Percentiles rank a stretch among this genome's conserved stretches.
These are phyloP conservation scores for Suillus subluteus DNA, from an alignment of 768 basidiomycete genomes.

Conservation along the genomic window DNA sequence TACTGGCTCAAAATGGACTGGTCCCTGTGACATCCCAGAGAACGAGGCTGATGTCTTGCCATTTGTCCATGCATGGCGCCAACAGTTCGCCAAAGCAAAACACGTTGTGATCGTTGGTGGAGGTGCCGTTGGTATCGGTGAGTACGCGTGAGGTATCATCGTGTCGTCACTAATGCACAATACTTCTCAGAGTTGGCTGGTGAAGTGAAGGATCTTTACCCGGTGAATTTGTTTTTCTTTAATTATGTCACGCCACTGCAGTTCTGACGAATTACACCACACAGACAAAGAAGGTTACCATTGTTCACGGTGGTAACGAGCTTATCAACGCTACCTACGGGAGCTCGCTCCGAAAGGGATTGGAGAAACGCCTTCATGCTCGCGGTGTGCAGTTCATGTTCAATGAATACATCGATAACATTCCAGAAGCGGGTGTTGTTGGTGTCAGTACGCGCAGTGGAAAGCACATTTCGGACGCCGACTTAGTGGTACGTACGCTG, in stretches of 20 bases:
- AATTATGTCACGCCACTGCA: background rate
- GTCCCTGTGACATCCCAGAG: slow-evolving; percentile 49
- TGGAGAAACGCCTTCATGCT: slow-evolving; percentile 43
- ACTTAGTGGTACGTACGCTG: slow-evolving; percentile 55
- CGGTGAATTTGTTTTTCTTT: slow-evolving; percentile 30
- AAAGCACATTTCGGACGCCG: slow-evolving; percentile 48
- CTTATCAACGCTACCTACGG: slow-evolving; percentile 64
- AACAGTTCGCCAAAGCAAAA: slow-evolving; percentile 36
- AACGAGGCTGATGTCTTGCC: slow-evolving; percentile 29
- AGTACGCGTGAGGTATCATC: slow-evolving; percentile 13
- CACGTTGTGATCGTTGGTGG: slow-evolving; percentile 58
- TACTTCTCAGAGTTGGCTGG: slow-evolving; percentile 44
- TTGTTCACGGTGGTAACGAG: slow-evolving; percentile 58
- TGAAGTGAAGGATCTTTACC: slow-evolving; percentile 46
- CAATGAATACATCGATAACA: slow-evolving; percentile 53
- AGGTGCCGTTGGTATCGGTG: slow-evolving; percentile 58
- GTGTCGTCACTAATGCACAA: slow-evolving; percentile 1
- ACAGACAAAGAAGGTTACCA: slow-evolving; percentile 51
- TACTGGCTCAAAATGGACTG: slow-evolving; percentile 59
- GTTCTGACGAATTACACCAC: slow-evolving; percentile 16
- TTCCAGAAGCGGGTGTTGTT: slow-evolving; percentile 40
- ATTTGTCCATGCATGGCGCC: slow-evolving; percentile 36
- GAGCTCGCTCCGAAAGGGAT: slow-evolving; percentile 50
- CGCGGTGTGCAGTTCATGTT: slow-evolving; percentile 56
- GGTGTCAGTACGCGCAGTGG: slow-evolving; percentile 56